These are phyloP conservation scores for Emmonsiellopsis sp. DNA, from an alignment of 2,329 filamentous ascomycete species.

Conservation along the genomic window DNA sequence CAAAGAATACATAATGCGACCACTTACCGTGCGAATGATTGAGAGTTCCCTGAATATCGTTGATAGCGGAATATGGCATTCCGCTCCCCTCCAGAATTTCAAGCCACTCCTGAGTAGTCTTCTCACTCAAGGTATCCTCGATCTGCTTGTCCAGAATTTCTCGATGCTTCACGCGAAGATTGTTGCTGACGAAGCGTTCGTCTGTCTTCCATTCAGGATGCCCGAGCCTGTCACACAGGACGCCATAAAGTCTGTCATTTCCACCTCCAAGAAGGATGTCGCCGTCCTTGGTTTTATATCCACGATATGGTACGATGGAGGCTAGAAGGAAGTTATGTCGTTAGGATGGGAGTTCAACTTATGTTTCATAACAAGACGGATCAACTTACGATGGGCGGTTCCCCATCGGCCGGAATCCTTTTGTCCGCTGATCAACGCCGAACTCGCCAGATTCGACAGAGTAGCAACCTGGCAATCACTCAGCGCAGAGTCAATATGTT, in stretches of 20 bases:
- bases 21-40: constrained; percentile 69
- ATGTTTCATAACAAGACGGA: background rate
- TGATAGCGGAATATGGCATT: constrained; percentile 90
- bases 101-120: constrained; percentile 83
- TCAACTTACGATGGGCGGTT: constrained; percentile 72
- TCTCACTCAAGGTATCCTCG: constrained; percentile 62
- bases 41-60: constrained; percentile 78
- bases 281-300: constrained; percentile 59
- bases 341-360: background rate
- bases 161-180: constrained; percentile 57
- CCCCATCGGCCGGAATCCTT: constrained; percentile 88
- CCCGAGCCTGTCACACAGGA: constrained; percentile 49
- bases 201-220: constrained; percentile 52
- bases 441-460: constrained; percentile 89
- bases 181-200: constrained; percentile 50
- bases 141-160: constrained; percentile 68
- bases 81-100: constrained; percentile 79
- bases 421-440: constrained; percentile 77
- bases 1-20: background rate
- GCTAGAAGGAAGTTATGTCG: constrained; percentile 33
- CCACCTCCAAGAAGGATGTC: constrained; percentile 57
- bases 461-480: constrained; percentile 95
- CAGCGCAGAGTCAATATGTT: constrained; percentile 84
- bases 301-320: constrained; percentile 93
- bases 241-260: constrained; percentile 53